These are phyloP conservation scores for Aspergillus neotritici DNA, from an alignment of 2,329 filamentous ascomycete genomes.

Conservation along the genomic window DNA sequence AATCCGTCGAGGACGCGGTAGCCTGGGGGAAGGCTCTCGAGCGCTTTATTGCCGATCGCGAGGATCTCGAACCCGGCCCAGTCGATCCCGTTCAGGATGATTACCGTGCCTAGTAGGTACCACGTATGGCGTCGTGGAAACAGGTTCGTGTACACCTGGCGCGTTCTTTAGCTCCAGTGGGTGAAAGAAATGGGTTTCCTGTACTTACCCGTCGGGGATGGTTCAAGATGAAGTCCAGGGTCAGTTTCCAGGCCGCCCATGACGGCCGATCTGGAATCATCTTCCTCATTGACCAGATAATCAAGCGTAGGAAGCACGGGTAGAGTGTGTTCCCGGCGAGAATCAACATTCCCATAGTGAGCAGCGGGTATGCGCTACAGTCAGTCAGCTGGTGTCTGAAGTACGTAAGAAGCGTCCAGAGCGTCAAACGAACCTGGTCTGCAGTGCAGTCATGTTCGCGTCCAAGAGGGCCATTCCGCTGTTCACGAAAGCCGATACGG, in stretches of 20 bases:
- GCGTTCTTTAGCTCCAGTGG: slow-evolving; percentile 5
- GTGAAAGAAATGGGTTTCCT: neutral
- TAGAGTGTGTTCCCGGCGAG: slow-evolving; percentile 63
- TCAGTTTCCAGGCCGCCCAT: slow-evolving; percentile 28
- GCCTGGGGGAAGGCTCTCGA: slow-evolving; percentile 48
- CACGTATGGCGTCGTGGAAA: slow-evolving; percentile 61
- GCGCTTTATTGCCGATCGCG: slow-evolving; percentile 55
- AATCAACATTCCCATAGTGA: slow-evolving; percentile 52
- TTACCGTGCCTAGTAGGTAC: slow-evolving; percentile 59
- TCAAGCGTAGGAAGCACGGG: slow-evolving; percentile 57
- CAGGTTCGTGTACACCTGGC: slow-evolving; percentile 39
- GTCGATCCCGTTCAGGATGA: slow-evolving; percentile 57
- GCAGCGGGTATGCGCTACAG: slow-evolving; percentile 34
- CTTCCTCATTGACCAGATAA: slow-evolving; percentile 48
- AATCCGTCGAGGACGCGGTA: slow-evolving; percentile 58
- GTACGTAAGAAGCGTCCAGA: neutral
- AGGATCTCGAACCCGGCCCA: slow-evolving; percentile 63
- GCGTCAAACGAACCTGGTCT: slow-evolving; percentile 23
- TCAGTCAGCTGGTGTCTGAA: slow-evolving; percentile 5
- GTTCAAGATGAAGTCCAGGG: slow-evolving; percentile 31
- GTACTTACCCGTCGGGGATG: slow-evolving; percentile 29
- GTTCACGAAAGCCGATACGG: slow-evolving; percentile 52
- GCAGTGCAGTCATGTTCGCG: slow-evolving; percentile 47
- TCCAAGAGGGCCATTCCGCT: slow-evolving; percentile 51
- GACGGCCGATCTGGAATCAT: slow-evolving; percentile 23